phyloP scores from a whole-genome alignment of 1,284 basidiomycete genomes.

The Fistulina hepatica region DNA sequence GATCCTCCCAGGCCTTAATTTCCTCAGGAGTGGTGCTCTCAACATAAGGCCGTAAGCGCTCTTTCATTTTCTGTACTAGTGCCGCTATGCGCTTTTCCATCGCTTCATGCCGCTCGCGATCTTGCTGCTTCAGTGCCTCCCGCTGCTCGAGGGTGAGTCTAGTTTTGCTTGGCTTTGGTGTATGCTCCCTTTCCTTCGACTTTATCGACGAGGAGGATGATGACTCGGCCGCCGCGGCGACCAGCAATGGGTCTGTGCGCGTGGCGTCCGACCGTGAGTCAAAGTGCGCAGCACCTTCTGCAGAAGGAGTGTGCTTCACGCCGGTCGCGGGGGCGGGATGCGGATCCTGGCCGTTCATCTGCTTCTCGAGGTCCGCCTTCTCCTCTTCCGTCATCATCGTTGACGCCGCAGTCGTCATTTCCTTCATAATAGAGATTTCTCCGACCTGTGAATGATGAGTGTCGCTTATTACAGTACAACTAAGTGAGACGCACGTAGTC shows the following conservation, averaged over 20 bases:
- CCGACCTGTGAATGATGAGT: slow-evolving; percentile 54
- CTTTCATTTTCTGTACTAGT: slow-evolving; percentile 69
- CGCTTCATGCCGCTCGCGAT: slow-evolving; percentile 67
- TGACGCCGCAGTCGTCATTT: slow-evolving; percentile 72
- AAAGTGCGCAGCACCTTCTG: slow-evolving; percentile 1
- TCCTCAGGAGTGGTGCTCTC: slow-evolving; percentile 87
- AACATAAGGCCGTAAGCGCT: slow-evolving; percentile 79
- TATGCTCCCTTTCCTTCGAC: slow-evolving; percentile 44
- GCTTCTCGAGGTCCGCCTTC: slow-evolving; percentile 74
- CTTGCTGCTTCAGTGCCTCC: slow-evolving; percentile 72
- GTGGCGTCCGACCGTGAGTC: too few relatives aligned
- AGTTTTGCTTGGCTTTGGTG: slow-evolving; percentile 51
- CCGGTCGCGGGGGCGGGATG: slow-evolving; percentile 10
- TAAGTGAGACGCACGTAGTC: slow-evolving; percentile 62
- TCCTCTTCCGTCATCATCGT: slow-evolving; percentile 88
- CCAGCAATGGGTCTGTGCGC: too few relatives aligned
- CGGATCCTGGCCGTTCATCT: slow-evolving; percentile 24
- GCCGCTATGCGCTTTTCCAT: slow-evolving; percentile 68
- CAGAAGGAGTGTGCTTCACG: slow-evolving; percentile 6
- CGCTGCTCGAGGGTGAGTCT: slow-evolving; percentile 77
- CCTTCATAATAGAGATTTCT: slow-evolving; percentile 88
- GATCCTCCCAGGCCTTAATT: slow-evolving; percentile 65
- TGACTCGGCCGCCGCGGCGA: slow-evolving; percentile 5
- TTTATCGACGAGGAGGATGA: slow-evolving; percentile 21
- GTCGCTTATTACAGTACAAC: background rate